phyloP scores from a whole-genome alignment of 148 eudicot species.

The Silene latifolia region DNA sequence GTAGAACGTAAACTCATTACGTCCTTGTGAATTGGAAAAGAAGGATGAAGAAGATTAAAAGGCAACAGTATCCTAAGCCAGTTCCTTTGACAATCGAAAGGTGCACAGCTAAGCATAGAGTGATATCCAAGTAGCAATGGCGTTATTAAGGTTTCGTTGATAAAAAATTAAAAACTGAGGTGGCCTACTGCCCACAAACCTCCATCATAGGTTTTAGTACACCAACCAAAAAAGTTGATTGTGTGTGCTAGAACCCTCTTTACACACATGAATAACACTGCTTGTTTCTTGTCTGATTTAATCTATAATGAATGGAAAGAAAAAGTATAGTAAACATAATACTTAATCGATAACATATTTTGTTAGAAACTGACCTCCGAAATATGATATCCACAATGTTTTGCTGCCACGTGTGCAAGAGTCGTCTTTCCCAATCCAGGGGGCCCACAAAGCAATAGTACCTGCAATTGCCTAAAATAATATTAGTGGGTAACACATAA shows the following conservation, averaged over 20 bases:
- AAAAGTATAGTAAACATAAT: neutral
- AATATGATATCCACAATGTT: slow-evolving; percentile 96
- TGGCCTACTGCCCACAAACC: neutral
- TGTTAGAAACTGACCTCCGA: slow-evolving; percentile 61
- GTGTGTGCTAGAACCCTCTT: neutral
- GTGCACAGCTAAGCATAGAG: neutral
- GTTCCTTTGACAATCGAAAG: neutral
- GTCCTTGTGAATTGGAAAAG: neutral
- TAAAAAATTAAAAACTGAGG: neutral
- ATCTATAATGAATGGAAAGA: neutral
- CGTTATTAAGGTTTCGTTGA: too few species aligned
- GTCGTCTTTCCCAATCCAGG: slow-evolving; percentile 99
- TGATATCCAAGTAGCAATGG: neutral
- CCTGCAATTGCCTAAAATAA: slow-evolving; percentile 40
- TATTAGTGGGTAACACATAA: neutral
- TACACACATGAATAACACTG: neutral
- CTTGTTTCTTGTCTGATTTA: neutral
- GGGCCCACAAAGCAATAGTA: slow-evolving; percentile 94
- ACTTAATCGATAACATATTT: neutral
- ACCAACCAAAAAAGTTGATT: slow-evolving; percentile 2
- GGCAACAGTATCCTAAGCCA: slow-evolving; percentile 4
- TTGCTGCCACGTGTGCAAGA: slow-evolving; percentile 94
- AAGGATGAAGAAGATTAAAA: neutral
- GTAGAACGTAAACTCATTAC: neutral
- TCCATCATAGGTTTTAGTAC: neutral